Conservation (phyloP, 2,329 filamentous ascomycete genomes). For the Neonectria coccinea region DNA sequence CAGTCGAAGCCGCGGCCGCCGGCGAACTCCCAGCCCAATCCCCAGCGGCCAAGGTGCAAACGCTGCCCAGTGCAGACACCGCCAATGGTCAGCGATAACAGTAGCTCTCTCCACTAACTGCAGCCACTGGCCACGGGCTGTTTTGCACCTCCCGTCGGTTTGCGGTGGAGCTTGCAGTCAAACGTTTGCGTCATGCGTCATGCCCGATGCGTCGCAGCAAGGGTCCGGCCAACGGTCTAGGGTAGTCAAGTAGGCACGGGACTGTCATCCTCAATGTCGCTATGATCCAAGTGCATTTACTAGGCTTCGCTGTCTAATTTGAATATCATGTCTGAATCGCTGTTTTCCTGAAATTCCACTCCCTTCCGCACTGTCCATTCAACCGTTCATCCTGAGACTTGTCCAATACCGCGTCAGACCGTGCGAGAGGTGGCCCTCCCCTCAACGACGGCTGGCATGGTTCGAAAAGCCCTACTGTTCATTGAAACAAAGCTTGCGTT, state of each 20-base stretch:
- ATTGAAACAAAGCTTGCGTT: not conserved
- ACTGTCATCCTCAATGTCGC: not conserved
- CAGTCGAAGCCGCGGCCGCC: not conserved
- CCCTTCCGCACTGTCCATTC: not conserved
- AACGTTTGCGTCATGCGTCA: conserved; percentile 26
- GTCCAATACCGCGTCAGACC: no score
- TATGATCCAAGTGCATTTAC: not conserved
- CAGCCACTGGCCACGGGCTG: conserved; percentile 10
- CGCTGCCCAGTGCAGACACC: conserved; percentile 16
- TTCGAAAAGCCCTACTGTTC: not conserved
- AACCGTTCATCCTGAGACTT: not conserved
- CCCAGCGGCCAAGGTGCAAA: conserved; percentile 17
- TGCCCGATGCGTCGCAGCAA: conserved; percentile 9
- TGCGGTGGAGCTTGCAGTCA: no score
- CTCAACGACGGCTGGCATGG: not conserved
- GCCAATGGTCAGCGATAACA: conserved; percentile 23
- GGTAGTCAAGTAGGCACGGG: not conserved
- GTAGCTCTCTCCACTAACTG: not conserved
- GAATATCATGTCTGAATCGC: not conserved
- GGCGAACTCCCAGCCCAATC: conserved; percentile 15
- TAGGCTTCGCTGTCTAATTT: not conserved
- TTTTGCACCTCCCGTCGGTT: not conserved
- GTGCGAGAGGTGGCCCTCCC: not conserved
- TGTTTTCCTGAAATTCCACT: not conserved
- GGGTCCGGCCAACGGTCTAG: conserved; percentile 5